A percentile compares a stretch with the other conserved stretches of the same genome.
These are phyloP conservation scores for Quambalaria eucalypti DNA, from an alignment of 1,284 basidiomycete genomes.

Conservation along the genomic window DNA sequence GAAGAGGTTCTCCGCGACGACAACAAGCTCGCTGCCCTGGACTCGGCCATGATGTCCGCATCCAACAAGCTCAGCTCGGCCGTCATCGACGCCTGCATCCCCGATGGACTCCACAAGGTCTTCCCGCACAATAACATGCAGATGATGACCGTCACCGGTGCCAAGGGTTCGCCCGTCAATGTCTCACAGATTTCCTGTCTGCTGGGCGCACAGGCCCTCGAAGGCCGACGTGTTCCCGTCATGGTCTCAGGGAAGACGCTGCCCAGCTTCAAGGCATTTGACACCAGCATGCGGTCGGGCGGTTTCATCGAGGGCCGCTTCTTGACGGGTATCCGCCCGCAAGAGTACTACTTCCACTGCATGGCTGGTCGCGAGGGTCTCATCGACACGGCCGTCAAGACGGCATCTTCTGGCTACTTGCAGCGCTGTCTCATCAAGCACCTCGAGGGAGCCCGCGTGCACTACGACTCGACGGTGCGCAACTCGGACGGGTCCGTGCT, in stretches of 20 bases:
- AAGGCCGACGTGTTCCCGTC: conserved; percentile 93
- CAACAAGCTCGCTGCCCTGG: conserved; percentile 92
- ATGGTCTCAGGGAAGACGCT: conserved; percentile 99
- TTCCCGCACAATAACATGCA: conserved; percentile 99
- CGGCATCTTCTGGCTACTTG: conserved; percentile 92
- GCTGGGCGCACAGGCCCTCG: conserved; percentile 92
- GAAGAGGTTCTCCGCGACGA: conserved; percentile 96
- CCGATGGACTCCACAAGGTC: conserved; percentile 59
- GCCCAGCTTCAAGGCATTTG: conserved; percentile 92
- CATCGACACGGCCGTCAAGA: conserved; percentile 99
- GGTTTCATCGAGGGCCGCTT: conserved; percentile 99
- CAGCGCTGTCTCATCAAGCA: conserved; percentile 98
- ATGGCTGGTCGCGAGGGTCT: conserved; percentile 99
- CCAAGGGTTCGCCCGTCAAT: conserved; percentile 95
- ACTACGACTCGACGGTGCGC: conserved; percentile 96
- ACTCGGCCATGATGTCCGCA: conserved; percentile 62
- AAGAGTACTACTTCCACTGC: conserved; percentile 99
- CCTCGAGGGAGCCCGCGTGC: conserved; percentile 86
- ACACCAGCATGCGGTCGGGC: conserved; percentile 91
- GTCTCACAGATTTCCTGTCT: conserved; percentile 95
- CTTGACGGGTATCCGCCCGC: conserved; percentile 93
- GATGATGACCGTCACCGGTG: conserved; percentile 95
- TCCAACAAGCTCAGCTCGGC: conserved; percentile 72
- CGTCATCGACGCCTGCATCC: conserved; percentile 62
- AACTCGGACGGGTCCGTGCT: conserved; percentile 86